Evolutionary conservation across 1,284 basidiomycete species (phyloP).

Genomic region (Mycena sp.): DNA sequence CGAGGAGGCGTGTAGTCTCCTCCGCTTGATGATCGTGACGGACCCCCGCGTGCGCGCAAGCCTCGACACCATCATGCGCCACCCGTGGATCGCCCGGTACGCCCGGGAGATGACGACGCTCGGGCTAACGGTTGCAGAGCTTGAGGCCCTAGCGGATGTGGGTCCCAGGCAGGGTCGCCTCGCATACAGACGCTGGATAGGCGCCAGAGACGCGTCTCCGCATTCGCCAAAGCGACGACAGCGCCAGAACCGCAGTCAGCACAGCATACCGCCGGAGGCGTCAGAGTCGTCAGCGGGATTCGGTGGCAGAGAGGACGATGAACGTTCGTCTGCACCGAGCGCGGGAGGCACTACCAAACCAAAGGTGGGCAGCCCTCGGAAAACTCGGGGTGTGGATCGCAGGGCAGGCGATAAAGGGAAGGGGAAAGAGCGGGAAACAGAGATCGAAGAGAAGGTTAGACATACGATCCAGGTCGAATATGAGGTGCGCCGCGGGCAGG

Average conservation of each 20-base stretch:
- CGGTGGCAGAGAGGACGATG: not conserved
- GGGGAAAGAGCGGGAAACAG: slow-evolving; percentile 22
- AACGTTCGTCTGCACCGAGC: not conserved
- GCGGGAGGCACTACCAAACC: slow-evolving; percentile 6
- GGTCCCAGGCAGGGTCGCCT: slow-evolving; percentile 79
- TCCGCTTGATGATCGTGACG: slow-evolving; percentile 74
- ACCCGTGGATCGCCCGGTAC: slow-evolving; percentile 75
- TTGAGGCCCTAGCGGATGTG: slow-evolving; percentile 83
- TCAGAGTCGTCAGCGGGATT: slow-evolving; percentile 1
- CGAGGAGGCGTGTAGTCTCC: slow-evolving; percentile 70
- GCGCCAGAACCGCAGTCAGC: slow-evolving; percentile 26
- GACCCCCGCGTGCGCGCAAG: slow-evolving; percentile 73
- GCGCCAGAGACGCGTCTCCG: slow-evolving; percentile 48
- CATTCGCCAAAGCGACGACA: not conserved
- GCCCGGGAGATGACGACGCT: slow-evolving; percentile 56
- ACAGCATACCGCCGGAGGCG: slow-evolving; percentile 4
- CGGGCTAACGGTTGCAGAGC: slow-evolving; percentile 77
- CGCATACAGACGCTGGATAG: slow-evolving; percentile 82
- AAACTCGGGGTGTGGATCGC: slow-evolving; percentile 10
- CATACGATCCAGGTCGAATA: slow-evolving; percentile 97
- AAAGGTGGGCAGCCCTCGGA: slow-evolving; percentile 20
- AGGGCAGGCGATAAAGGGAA: slow-evolving; percentile 39
- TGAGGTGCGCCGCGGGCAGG: slow-evolving; percentile 52
- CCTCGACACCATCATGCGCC: slow-evolving; percentile 79
- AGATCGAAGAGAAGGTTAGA: slow-evolving; percentile 40